Conservation (phyloP, 164 flowering plant species). For the Annona squamosa region DNA sequence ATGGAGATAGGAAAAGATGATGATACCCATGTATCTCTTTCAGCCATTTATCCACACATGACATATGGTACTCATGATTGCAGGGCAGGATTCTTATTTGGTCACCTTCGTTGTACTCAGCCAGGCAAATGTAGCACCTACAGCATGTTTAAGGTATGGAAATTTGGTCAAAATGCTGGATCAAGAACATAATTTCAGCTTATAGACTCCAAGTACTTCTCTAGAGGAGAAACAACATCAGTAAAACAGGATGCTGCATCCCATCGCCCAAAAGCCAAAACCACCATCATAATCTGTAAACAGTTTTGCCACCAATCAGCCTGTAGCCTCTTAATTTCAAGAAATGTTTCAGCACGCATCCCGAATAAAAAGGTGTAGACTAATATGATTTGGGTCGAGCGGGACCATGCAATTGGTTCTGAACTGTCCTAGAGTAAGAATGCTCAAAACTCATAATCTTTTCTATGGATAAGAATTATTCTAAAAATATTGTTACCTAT, state of each 20-base stretch:
- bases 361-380: too few relatives aligned
- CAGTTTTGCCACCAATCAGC: too few relatives aligned
- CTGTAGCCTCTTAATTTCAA: too few relatives aligned
- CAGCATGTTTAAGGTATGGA: not conserved
- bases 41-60: slow-evolving; percentile 88
- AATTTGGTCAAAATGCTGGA: not conserved
- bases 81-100: slow-evolving; percentile 70
- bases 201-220: too few relatives aligned
- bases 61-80: slow-evolving; percentile 74
- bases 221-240: not conserved
- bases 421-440: too few relatives aligned
- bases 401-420: too few relatives aligned
- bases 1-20: not conserved
- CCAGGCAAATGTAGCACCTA: slow-evolving; percentile 92
- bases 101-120: slow-evolving; percentile 90
- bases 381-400: too few relatives aligned
- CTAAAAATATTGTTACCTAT: too few relatives aligned
- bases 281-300: too few relatives aligned
- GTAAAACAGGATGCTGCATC: not conserved
- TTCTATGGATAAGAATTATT: too few relatives aligned
- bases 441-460: too few relatives aligned
- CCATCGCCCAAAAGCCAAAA: not conserved
- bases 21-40: slow-evolving; percentile 87
- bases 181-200: not conserved
- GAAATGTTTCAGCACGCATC: too few relatives aligned